A percentile compares a stretch with the other conserved stretches of the same genome.
Conservation (phyloP, 2,329 filamentous ascomycete species). For the Fusarium tanahbumbuense region DNA sequence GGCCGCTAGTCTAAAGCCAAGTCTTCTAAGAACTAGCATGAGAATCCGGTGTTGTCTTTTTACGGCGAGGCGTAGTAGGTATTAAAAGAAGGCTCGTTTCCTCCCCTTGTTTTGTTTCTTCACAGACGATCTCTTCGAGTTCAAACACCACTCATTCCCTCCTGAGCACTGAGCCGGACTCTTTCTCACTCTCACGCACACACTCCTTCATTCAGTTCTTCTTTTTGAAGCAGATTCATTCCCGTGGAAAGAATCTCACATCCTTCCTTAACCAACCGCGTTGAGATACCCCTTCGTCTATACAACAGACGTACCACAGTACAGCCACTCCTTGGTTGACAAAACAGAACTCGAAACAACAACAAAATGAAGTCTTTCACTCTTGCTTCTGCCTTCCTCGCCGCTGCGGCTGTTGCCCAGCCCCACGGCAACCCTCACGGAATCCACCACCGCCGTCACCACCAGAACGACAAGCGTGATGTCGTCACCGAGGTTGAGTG, state of each 20-base stretch:
- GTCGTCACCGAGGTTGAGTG: slow-evolving; percentile 63
- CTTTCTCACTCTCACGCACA: slow-evolving; percentile 41
- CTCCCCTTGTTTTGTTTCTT: slow-evolving; percentile 43
- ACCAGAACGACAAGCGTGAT: slow-evolving; percentile 53
- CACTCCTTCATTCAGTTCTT: slow-evolving; percentile 43
- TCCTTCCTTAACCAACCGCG: slow-evolving; percentile 39
- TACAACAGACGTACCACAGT: slow-evolving; percentile 35
- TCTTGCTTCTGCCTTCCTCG: slow-evolving; percentile 50
- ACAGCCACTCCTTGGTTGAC: slow-evolving; percentile 40
- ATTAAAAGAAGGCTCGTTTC: slow-evolving; percentile 42
- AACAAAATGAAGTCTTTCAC: slow-evolving; percentile 57
- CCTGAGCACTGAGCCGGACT: slow-evolving; percentile 47
- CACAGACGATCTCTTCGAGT: slow-evolving; percentile 43
- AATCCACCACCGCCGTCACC: slow-evolving; percentile 54
- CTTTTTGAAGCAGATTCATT: slow-evolving; percentile 42
- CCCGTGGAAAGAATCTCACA: slow-evolving; percentile 46
- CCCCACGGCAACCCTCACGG: slow-evolving; percentile 53
- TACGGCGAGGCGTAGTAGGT: slow-evolving; percentile 42
- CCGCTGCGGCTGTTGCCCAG: slow-evolving; percentile 62
- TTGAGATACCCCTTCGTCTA: slow-evolving; percentile 43
- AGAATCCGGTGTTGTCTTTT: slow-evolving; percentile 30
- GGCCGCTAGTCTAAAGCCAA: slow-evolving; percentile 36
- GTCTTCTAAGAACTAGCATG: slow-evolving; percentile 41
- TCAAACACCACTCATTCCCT: slow-evolving; percentile 46
- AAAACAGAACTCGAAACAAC: slow-evolving; percentile 33